Evolutionary conservation across 192 early-diverging fungal genomes (phyloP).

Genomic region (Dispira simplex): DNA sequence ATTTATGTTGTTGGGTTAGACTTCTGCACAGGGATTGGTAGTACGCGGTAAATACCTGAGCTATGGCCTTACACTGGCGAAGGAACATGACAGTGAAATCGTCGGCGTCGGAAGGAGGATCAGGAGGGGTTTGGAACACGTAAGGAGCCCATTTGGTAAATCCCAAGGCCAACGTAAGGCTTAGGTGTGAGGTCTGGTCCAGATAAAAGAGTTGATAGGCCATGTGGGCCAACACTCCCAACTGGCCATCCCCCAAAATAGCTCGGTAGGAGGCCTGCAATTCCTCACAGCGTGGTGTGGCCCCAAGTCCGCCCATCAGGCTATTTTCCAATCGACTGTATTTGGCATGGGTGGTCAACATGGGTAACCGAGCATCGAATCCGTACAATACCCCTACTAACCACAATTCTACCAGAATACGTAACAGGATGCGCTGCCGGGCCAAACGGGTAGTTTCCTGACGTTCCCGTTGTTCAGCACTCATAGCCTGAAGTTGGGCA

Average conservation of each 20-base stretch:
- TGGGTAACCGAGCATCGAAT: constrained; percentile 16
- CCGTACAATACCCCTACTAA: constrained; percentile 53
- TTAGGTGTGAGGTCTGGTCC: constrained; percentile 25
- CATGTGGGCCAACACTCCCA: constrained; percentile 2
- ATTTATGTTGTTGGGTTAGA: constrained; percentile 25
- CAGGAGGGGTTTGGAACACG: constrained; percentile 10
- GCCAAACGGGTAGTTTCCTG: constrained; percentile 59
- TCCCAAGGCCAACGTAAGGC: constrained; percentile 16
- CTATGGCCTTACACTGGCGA: constrained; percentile 17
- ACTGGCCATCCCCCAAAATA: too few relatives aligned
- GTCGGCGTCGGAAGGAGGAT: constrained; percentile 11
- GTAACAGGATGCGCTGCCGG: constrained; percentile 45
- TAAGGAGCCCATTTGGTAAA: constrained; percentile 15
- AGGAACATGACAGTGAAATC: not conserved
- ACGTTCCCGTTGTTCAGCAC: constrained; percentile 69
- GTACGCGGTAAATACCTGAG: constrained; percentile 19
- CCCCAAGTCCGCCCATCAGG: not conserved
- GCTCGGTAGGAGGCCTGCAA: too few relatives aligned
- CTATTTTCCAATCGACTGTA: not conserved
- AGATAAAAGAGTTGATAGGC: constrained; percentile 24
- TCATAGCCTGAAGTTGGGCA: constrained; percentile 39
- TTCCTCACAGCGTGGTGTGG: too few relatives aligned
- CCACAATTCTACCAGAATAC: constrained; percentile 71
- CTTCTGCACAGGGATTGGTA: constrained; percentile 20
- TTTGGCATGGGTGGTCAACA: constrained; percentile 5